A percentile compares a stretch with the other conserved stretches of the same genome.
Conservation (phyloP, 1,139 yeast species). For the Diutina sp. region DNA sequence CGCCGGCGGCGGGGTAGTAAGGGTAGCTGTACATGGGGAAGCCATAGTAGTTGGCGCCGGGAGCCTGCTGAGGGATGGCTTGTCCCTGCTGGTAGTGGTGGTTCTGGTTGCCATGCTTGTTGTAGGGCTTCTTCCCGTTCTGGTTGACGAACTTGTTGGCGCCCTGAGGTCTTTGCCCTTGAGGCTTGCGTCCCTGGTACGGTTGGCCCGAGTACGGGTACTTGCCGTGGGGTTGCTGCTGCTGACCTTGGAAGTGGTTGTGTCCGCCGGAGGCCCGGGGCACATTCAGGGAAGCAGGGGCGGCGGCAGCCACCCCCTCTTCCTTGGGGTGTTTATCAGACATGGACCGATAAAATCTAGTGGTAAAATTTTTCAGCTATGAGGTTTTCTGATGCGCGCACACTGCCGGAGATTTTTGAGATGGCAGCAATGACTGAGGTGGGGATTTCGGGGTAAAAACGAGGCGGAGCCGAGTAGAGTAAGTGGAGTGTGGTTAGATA, state of each 20-base stretch:
- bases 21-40: constrained; percentile 8
- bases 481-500: neutral
- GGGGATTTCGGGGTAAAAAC: neutral
- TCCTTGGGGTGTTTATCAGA: constrained; percentile 2
- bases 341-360: neutral
- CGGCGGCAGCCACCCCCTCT: neutral
- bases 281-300: constrained; percentile 1
- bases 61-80: neutral
- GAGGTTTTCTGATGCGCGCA: neutral
- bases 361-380: neutral
- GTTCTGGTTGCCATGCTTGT: neutral
- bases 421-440: neutral
- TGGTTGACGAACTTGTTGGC: constrained; percentile 1
- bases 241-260: neutral
- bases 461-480: neutral
- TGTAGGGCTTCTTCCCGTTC: constrained; percentile 3
- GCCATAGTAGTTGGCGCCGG: constrained; percentile 1
- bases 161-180: neutral
- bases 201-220: neutral
- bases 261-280: constrained; percentile 2
- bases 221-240: constrained; percentile 1
- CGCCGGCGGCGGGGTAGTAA: constrained; percentile 7
- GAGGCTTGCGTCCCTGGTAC: neutral
- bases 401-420: neutral
- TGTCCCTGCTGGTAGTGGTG: constrained; percentile 3